Percentiles rank a stretch among this genome's conserved stretches.
Evolutionary conservation across 106 monocot genomes (phyloP).

Genomic region (Chionographis japonica): DNA sequence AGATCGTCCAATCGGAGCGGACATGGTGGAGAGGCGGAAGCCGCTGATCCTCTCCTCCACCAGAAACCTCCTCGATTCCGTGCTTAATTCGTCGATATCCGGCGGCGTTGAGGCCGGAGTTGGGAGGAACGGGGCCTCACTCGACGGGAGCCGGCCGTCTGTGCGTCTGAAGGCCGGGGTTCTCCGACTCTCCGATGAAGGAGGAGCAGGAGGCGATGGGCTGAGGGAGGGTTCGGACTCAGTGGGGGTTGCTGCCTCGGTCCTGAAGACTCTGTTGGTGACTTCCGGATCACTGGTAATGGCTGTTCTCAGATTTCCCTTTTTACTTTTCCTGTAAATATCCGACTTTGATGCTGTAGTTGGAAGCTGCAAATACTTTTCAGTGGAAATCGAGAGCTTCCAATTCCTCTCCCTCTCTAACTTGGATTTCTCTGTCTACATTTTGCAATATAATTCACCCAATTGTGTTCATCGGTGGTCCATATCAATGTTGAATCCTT

Average conservation of each 20-base stretch:
- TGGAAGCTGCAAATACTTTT: background rate
- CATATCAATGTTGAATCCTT: too few relatives aligned
- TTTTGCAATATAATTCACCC: too few relatives aligned
- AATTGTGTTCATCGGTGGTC: too few relatives aligned
- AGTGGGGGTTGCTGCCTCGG: slow-evolving; percentile 44
- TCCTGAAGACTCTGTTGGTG: slow-evolving; percentile 50
- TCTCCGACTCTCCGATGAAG: slow-evolving; percentile 36
- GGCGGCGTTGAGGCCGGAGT: background rate
- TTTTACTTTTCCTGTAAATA: background rate
- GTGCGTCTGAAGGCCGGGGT: slow-evolving; percentile 60
- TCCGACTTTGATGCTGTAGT: background rate
- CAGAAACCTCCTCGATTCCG: slow-evolving; percentile 50
- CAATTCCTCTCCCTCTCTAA: background rate
- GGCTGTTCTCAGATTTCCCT: background rate
- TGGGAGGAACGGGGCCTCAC: background rate
- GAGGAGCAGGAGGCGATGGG: slow-evolving; percentile 13
- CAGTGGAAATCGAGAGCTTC: too few relatives aligned
- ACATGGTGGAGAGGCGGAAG: slow-evolving; percentile 55
- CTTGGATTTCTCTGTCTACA: too few relatives aligned
- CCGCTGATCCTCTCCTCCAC: slow-evolving; percentile 73
- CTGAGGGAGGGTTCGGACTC: slow-evolving; percentile 29
- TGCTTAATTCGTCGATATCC: slow-evolving; percentile 32
- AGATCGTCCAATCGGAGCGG: background rate
- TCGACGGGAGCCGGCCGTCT: background rate
- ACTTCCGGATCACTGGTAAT: slow-evolving; percentile 74